These are phyloP conservation scores for Trichocomaceae sp. DNA, from an alignment of 2,329 filamentous ascomycete species.

Conservation along the genomic window DNA sequence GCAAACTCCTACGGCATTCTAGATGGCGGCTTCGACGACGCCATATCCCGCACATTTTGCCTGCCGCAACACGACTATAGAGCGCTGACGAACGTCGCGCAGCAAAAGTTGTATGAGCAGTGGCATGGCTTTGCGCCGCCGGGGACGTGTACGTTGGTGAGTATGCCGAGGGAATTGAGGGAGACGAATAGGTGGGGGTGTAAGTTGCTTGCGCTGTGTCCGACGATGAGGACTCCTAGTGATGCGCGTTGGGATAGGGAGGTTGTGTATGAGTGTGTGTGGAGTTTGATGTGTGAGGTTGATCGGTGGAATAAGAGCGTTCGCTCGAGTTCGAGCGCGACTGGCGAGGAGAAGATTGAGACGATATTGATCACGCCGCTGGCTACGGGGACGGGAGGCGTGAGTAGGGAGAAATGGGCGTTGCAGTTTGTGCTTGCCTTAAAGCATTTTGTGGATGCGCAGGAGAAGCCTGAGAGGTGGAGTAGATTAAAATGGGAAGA, in stretches of 20 bases:
- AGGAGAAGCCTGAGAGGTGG: constrained; percentile 41
- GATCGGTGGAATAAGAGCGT: constrained; percentile 45
- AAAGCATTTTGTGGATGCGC: constrained; percentile 47
- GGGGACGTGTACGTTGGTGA: constrained; percentile 45
- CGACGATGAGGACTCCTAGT: constrained; percentile 47
- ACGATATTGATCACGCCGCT: constrained; percentile 48
- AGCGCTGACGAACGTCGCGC: constrained; percentile 43
- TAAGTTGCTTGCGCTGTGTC: constrained; percentile 45
- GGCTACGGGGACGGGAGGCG: constrained; percentile 44
- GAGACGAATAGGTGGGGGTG: constrained; percentile 38
- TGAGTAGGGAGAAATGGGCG: constrained; percentile 46
- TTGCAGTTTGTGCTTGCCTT: constrained; percentile 46
- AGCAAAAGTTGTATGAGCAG: constrained; percentile 40
- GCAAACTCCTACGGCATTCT: constrained; percentile 51
- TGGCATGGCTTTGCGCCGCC: constrained; percentile 48
- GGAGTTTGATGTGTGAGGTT: constrained; percentile 46
- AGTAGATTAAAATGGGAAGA: constrained; percentile 33
- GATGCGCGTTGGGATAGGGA: constrained; percentile 46
- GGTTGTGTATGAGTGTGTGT: constrained; percentile 50
- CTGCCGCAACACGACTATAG: constrained; percentile 39
- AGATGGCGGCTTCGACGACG: constrained; percentile 51
- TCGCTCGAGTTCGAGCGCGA: too few species aligned
- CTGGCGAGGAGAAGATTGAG: constrained; percentile 26
- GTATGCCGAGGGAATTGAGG: constrained; percentile 36
- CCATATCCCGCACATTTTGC: constrained; percentile 46